These are phyloP conservation scores for Eragrostis nindensis DNA, from an alignment of 176 grass and related monocot genomes.

Conservation along the genomic window DNA sequence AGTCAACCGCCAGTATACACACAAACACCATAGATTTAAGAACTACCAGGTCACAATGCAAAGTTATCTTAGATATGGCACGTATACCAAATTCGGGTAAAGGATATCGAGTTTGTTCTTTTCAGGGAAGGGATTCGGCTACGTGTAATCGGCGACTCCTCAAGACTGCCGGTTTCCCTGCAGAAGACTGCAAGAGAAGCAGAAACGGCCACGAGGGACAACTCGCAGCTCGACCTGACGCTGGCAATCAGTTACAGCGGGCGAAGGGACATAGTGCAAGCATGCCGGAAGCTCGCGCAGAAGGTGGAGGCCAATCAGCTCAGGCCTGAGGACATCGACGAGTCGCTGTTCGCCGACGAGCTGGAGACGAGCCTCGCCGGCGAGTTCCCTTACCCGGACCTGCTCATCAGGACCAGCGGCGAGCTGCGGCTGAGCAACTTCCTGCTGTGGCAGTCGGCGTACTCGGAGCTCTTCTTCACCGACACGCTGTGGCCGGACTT, in stretches of 20 bases:
- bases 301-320: slow-evolving; percentile 50
- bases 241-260: slow-evolving; percentile 77
- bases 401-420: slow-evolving; percentile 82
- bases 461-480: slow-evolving; percentile 84
- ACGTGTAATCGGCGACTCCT: slow-evolving; percentile 60
- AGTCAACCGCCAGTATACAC: background rate
- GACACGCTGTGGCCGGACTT: slow-evolving; percentile 73
- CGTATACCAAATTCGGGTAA: too few species aligned
- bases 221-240: slow-evolving; percentile 49
- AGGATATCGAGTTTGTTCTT: background rate
- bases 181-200: slow-evolving; percentile 49
- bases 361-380: slow-evolving; percentile 50
- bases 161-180: slow-evolving; percentile 59
- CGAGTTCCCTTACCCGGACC: slow-evolving; percentile 53
- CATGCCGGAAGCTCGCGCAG: slow-evolving; percentile 54
- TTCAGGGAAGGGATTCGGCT: slow-evolving; percentile 57
- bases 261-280: slow-evolving; percentile 61
- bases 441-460: slow-evolving; percentile 83
- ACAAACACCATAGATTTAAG: background rate
- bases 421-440: slow-evolving; percentile 87
- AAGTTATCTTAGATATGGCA: too few species aligned
- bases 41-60: too few species aligned
- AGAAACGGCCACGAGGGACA: slow-evolving; percentile 52
- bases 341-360: slow-evolving; percentile 53
- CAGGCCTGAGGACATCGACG: slow-evolving; percentile 67